Conservation (phyloP, 1,284 basidiomycete genomes). For the Ustilago trichophora region DNA sequence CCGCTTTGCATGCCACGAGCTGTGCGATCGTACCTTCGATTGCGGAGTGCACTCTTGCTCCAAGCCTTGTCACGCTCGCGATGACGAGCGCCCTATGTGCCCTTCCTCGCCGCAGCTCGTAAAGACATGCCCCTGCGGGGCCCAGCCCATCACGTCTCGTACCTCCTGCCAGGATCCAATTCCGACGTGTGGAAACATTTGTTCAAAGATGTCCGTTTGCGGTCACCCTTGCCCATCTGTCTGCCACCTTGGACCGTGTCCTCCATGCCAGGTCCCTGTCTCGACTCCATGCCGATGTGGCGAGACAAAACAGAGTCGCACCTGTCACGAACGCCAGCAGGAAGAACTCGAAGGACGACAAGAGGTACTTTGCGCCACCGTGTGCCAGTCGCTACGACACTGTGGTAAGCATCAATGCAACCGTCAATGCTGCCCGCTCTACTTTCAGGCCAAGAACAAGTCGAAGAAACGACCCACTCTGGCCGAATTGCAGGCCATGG, state of each 20-base stretch:
- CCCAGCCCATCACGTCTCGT: constrained; percentile 36
- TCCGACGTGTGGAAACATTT: constrained; percentile 54
- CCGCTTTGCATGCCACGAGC: constrained; percentile 47
- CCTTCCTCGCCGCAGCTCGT: constrained; percentile 53
- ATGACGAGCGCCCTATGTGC: constrained; percentile 32
- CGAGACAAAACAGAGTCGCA: constrained; percentile 53
- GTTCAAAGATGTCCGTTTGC: constrained; percentile 48
- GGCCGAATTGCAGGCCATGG: constrained; percentile 52
- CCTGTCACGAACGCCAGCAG: constrained; percentile 45
- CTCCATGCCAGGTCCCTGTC: constrained; percentile 54
- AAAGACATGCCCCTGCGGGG: constrained; percentile 61
- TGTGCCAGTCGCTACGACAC: constrained; percentile 58
- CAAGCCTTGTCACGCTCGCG: constrained; percentile 53
- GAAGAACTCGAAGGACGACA: constrained; percentile 47
- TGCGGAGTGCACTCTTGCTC: constrained; percentile 60
- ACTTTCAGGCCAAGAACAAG: constrained; percentile 57
- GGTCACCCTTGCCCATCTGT: constrained; percentile 53
- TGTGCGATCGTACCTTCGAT: constrained; percentile 50
- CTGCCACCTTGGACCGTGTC: constrained; percentile 60
- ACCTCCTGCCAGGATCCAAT: constrained; percentile 57
- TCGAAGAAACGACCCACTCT: constrained; percentile 44
- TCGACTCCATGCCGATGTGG: constrained; percentile 65
- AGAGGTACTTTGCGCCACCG: constrained; percentile 52
- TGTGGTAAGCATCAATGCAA: constrained; percentile 61
- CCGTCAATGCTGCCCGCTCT: constrained; percentile 60